A percentile compares a stretch with the other conserved stretches of the same genome.
Conservation (phyloP, 345 rosid species). For the Eucalyptus brandiana region DNA sequence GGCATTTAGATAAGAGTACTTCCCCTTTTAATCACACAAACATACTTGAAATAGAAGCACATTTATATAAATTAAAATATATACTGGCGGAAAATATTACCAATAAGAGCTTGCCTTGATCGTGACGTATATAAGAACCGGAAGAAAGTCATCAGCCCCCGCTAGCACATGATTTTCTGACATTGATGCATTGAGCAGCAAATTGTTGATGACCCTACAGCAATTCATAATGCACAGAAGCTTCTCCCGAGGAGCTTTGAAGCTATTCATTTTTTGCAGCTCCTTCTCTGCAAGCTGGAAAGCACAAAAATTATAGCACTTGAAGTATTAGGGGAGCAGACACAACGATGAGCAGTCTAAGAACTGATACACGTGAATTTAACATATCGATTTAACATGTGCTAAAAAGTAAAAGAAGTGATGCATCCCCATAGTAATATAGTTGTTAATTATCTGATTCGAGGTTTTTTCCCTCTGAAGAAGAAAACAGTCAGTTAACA, state of each 20-base stretch:
- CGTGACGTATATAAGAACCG: constrained; percentile 40
- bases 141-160: constrained; percentile 60
- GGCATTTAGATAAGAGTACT: not conserved
- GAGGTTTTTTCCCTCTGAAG: not conserved
- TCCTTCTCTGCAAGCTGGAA: constrained; percentile 54
- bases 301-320: not conserved
- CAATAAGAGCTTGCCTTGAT: constrained; percentile 67
- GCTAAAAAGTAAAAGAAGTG: not conserved
- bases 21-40: not conserved
- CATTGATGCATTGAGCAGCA: constrained; percentile 42
- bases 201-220: constrained; percentile 47
- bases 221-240: constrained; percentile 42
- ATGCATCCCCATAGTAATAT: not conserved
- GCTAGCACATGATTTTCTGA: constrained; percentile 27
- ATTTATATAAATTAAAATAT: not conserved
- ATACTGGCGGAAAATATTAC: constrained; percentile 25
- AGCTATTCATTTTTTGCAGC: constrained; percentile 30
- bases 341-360: not conserved
- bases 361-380: not conserved
- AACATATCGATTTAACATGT: not conserved
- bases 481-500: not conserved
- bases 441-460: not conserved
- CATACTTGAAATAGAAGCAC: not conserved
- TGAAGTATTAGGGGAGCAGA: not conserved
- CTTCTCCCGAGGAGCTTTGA: constrained; percentile 36